Evolutionary conservation across 2,329 filamentous ascomycete species (phyloP).

Genomic region (Phaeomoniella chlamydospora): DNA sequence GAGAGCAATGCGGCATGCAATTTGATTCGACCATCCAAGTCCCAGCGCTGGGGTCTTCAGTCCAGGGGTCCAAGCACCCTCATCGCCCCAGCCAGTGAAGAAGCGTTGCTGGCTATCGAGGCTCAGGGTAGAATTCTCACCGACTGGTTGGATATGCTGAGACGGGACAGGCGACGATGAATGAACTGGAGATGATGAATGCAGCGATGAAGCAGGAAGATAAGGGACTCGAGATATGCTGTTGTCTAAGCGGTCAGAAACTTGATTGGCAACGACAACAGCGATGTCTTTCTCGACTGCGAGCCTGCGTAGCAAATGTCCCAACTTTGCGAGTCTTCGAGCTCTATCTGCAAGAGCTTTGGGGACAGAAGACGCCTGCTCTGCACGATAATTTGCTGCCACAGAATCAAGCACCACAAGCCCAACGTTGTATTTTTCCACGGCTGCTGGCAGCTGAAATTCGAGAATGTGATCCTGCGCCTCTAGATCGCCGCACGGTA

Average conservation of each 20-base stretch:
- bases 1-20: slow-evolving; percentile 67
- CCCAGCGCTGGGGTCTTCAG: slow-evolving; percentile 79
- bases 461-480: slow-evolving; percentile 88
- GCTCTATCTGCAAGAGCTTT: slow-evolving; percentile 57
- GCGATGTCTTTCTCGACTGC: slow-evolving; percentile 63
- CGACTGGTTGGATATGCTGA: slow-evolving; percentile 1
- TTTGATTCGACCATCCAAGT: slow-evolving; percentile 81
- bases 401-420: slow-evolving; percentile 82
- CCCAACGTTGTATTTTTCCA: slow-evolving; percentile 61
- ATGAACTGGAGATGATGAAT: slow-evolving; percentile 2
- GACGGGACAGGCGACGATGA: slow-evolving; percentile 5
- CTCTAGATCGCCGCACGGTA: slow-evolving; percentile 78
- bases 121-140: slow-evolving; percentile 30
- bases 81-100: slow-evolving; percentile 91
- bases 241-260: slow-evolving; percentile 65
- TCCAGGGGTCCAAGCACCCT: slow-evolving; percentile 14
- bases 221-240: slow-evolving; percentile 1
- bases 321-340: slow-evolving; percentile 59
- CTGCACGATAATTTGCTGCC: slow-evolving; percentile 87
- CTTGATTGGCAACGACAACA: slow-evolving; percentile 88
- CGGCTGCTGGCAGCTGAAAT: slow-evolving; percentile 80
- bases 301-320: slow-evolving; percentile 59
- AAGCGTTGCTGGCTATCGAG: slow-evolving; percentile 86
- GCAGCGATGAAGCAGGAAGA: slow-evolving; percentile 1
- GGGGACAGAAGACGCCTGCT: slow-evolving; percentile 36